Percentiles rank a stretch among this genome's conserved stretches.
Evolutionary conservation across 1,284 basidiomycete genomes (phyloP).

Genomic region (Heterobasidion parviporum): DNA sequence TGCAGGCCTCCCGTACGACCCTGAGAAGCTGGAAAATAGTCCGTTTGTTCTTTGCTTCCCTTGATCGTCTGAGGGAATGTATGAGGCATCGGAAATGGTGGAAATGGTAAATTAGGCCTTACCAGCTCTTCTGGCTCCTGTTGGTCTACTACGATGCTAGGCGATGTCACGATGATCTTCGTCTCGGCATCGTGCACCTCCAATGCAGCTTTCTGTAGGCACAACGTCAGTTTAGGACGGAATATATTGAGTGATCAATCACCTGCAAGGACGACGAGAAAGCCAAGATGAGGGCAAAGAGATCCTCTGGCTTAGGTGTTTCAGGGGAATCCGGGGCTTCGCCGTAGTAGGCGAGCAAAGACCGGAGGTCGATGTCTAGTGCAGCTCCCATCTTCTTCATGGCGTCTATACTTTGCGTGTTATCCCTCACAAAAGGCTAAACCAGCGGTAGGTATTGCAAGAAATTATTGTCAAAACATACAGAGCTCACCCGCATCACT

Average conservation of each 20-base stretch:
- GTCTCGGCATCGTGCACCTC: slow-evolving; percentile 55
- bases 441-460: background rate
- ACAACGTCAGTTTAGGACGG: background rate
- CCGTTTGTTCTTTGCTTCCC: slow-evolving; percentile 15
- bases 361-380: slow-evolving; percentile 52
- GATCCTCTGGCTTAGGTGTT: slow-evolving; percentile 66
- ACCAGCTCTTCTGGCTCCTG: slow-evolving; percentile 17
- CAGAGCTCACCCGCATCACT: slow-evolving; percentile 53
- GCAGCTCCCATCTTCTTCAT: slow-evolving; percentile 52
- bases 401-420: slow-evolving; percentile 46
- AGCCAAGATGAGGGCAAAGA: slow-evolving; percentile 65
- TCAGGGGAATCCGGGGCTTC: slow-evolving; percentile 56
- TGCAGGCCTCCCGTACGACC: slow-evolving; percentile 29
- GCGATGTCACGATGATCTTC: slow-evolving; percentile 19
- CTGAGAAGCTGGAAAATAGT: slow-evolving; percentile 26
- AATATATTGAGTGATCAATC: slow-evolving; percentile 4
- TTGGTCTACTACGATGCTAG: slow-evolving; percentile 1
- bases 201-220: slow-evolving; percentile 60
- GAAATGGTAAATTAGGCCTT: slow-evolving; percentile 4
- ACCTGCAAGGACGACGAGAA: slow-evolving; percentile 73
- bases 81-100: slow-evolving; percentile 1
- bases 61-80: slow-evolving; percentile 33
- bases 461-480: background rate
- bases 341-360: slow-evolving; percentile 64
- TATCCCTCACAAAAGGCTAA: slow-evolving; percentile 51